phyloP scores from a whole-genome alignment of 495 filamentous ascomycete genomes.

The Aspergillus affinis region DNA sequence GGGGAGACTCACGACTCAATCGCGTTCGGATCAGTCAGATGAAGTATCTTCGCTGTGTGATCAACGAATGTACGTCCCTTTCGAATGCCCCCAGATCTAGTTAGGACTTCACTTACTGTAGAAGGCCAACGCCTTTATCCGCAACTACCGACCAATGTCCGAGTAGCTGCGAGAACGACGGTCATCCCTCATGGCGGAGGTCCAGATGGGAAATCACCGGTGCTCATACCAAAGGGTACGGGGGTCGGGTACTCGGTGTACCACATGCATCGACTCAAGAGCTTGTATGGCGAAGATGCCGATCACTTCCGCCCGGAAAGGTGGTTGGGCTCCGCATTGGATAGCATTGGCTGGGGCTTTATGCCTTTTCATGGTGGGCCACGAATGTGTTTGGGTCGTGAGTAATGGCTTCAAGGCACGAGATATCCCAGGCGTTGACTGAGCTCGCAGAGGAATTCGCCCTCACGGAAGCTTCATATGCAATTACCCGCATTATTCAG shows the following conservation, averaged over 20 bases:
- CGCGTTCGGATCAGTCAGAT: constrained; percentile 38
- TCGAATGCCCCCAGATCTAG: not conserved
- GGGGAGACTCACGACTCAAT: constrained; percentile 19
- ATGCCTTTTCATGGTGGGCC: constrained; percentile 1
- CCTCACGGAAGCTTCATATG: too few relatives aligned
- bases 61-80: constrained; percentile 37
- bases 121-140: constrained; percentile 64
- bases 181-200: constrained; percentile 72
- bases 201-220: constrained; percentile 59
- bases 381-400: not conserved
- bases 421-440: too few relatives aligned
- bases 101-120: not conserved
- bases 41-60: constrained; percentile 41
- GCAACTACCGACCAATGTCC: constrained; percentile 71
- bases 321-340: constrained; percentile 41
- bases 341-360: not conserved
- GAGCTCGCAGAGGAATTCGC: too few relatives aligned
- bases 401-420: not conserved
- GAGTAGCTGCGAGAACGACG: constrained; percentile 65
- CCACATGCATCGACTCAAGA: constrained; percentile 35
- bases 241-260: constrained; percentile 27
- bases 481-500: too few relatives aligned
- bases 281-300: constrained; percentile 56
- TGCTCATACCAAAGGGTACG: constrained; percentile 60
- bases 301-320: constrained; percentile 62